Percentiles rank a stretch among this genome's conserved stretches.
Evolutionary conservation across 257 asterid genomes (phyloP).

Genomic region (Nicotiana paniculata): DNA sequence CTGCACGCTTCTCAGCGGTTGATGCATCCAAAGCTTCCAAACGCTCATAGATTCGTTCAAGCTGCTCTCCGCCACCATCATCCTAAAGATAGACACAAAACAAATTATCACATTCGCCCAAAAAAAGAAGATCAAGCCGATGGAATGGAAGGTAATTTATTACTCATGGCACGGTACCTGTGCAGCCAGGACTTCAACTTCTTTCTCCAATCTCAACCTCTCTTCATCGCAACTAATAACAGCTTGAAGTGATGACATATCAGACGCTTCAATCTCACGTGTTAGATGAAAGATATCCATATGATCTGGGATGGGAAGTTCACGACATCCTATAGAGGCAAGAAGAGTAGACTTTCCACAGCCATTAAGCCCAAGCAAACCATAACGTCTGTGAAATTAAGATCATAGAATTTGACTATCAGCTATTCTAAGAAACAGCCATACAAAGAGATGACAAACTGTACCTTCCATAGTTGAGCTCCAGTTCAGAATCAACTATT

Average conservation of each 20-base stretch:
- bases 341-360: slow-evolving; percentile 98
- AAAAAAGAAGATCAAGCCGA: background rate
- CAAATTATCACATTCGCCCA: background rate
- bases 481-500: slow-evolving; percentile 90
- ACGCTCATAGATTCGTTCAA: slow-evolving; percentile 88
- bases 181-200: slow-evolving; percentile 69
- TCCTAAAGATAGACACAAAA: slow-evolving; percentile 37
- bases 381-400: slow-evolving; percentile 65
- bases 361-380: slow-evolving; percentile 95
- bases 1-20: slow-evolving; percentile 98
- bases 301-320: slow-evolving; percentile 95
- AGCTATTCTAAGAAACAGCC: background rate
- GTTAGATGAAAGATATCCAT: slow-evolving; percentile 93
- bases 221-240: slow-evolving; percentile 95
- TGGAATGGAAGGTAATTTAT: no score
- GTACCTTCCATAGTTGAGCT: slow-evolving; percentile 92
- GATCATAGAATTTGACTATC: background rate
- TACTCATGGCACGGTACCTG: slow-evolving; percentile 39
- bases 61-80: slow-evolving; percentile 92
- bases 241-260: slow-evolving; percentile 91
- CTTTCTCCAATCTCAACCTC: slow-evolving; percentile 74
- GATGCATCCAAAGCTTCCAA: slow-evolving; percentile 84
- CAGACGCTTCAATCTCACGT: slow-evolving; percentile 96
- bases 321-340: slow-evolving; percentile 78
- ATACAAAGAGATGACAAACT: slow-evolving; percentile 3